Conservation (phyloP, 1,139 yeast genomes). For the Yamadazyma sp. region DNA sequence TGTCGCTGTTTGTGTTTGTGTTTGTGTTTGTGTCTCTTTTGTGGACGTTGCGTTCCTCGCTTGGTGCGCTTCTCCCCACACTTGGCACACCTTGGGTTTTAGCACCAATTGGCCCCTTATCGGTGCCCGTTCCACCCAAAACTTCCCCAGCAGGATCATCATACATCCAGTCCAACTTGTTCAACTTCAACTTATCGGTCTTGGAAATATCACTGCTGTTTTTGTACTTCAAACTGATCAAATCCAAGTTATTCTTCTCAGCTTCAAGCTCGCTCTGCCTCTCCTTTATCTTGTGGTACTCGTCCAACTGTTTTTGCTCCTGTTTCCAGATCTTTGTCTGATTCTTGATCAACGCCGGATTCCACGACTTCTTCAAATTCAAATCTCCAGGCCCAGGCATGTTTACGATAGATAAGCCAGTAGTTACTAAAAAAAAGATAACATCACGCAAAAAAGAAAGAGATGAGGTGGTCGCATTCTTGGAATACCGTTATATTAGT, state of each 20-base stretch:
- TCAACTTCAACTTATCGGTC: conserved; percentile 44
- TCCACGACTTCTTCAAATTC: conserved; percentile 93
- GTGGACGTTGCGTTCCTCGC: background rate
- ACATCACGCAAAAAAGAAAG: background rate
- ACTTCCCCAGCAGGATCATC: conserved; percentile 34
- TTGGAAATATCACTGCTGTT: conserved; percentile 26
- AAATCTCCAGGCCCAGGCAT: conserved; percentile 87
- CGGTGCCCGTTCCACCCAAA: background rate
- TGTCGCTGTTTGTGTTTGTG: background rate
- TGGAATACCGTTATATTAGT: background rate
- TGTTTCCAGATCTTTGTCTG: conserved; percentile 82
- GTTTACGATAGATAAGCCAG: background rate
- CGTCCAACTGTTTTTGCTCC: conserved; percentile 77
- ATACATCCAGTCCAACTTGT: conserved; percentile 85
- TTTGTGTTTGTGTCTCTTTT: background rate
- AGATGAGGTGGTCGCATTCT: background rate
- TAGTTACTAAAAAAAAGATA: too few species aligned
- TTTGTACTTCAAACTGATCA: conserved; percentile 40
- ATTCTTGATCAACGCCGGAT: conserved; percentile 83
- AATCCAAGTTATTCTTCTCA: conserved; percentile 63
- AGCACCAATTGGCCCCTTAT: too few species aligned
- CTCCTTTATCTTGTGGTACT: conserved; percentile 64
- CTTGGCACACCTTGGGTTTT: too few species aligned
- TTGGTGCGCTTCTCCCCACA: background rate
- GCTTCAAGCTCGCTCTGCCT: conserved; percentile 63